These are phyloP conservation scores for Umbelopsis sp. DNA, from an alignment of 192 early-diverging fungal genomes.

Conservation along the genomic window DNA sequence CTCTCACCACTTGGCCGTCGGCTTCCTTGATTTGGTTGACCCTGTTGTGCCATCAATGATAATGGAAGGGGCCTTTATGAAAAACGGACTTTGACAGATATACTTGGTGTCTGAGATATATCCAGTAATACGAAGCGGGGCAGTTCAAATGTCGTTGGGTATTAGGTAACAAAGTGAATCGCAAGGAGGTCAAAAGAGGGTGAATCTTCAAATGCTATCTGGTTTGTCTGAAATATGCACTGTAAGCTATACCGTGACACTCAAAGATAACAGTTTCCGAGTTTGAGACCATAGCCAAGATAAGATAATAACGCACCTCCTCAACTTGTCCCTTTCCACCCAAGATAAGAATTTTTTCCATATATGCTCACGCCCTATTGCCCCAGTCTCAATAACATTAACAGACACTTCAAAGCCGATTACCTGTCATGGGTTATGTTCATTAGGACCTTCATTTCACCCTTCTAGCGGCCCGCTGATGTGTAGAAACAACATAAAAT, in stretches of 20 bases:
- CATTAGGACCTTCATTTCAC: not conserved
- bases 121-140: not conserved
- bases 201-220: not conserved
- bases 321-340: slow-evolving; percentile 7
- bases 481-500: no score
- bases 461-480: no score
- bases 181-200: not conserved
- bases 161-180: not conserved
- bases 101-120: not conserved
- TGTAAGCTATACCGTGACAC: slow-evolving; percentile 3
- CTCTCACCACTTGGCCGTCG: not conserved
- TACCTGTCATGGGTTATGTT: not conserved
- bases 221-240: not conserved
- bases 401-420: no score
- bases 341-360: slow-evolving; percentile 14
- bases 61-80: not conserved
- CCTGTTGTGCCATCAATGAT: not conserved
- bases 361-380: not conserved
- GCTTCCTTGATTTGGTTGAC: not conserved
- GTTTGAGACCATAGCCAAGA: not conserved
- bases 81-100: not conserved
- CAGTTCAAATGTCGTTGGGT: no score
- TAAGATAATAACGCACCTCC: slow-evolving; percentile 3
- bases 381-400: not conserved
- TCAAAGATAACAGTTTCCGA: slow-evolving; percentile 17